Evolutionary conservation across 2,329 filamentous ascomycete genomes (phyloP).

Genomic region (Bimuria novae-zelandiae): DNA sequence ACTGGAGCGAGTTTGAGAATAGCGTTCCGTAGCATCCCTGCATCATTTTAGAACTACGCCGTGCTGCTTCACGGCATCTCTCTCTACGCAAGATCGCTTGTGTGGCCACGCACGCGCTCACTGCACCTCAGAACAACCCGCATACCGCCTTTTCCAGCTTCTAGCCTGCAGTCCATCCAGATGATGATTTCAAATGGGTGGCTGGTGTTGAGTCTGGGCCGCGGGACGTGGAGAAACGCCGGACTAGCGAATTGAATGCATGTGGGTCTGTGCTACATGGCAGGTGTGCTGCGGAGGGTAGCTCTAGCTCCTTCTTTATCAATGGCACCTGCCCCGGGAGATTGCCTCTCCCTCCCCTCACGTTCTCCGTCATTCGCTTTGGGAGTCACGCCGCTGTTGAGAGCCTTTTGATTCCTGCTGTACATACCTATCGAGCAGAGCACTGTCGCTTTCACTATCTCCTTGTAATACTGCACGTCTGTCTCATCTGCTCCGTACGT

Average conservation of each 20-base stretch:
- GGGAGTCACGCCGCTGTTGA: slow-evolving; percentile 11
- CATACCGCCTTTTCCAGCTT: not conserved
- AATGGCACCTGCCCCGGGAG: slow-evolving; percentile 11
- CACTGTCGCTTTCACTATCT: slow-evolving; percentile 23
- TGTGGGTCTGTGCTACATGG: slow-evolving; percentile 13
- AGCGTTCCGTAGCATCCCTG: slow-evolving; percentile 6
- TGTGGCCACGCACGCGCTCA: not conserved
- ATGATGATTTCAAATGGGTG: not conserved
- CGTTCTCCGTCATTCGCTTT: slow-evolving; percentile 38
- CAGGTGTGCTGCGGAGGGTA: slow-evolving; percentile 15
- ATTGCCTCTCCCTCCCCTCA: slow-evolving; percentile 14
- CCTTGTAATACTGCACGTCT: slow-evolving; percentile 21
- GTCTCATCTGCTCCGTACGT: slow-evolving; percentile 18
- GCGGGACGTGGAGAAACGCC: slow-evolving; percentile 3
- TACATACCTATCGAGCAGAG: not conserved
- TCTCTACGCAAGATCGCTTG: not conserved
- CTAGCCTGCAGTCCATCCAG: not conserved
- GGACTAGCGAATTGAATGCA: not conserved
- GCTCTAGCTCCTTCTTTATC: slow-evolving; percentile 36
- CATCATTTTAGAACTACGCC: not conserved
- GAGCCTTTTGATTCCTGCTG: not conserved
- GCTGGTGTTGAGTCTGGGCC: slow-evolving; percentile 3
- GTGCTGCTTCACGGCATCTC: not conserved
- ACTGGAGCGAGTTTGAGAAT: not conserved
- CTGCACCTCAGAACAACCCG: no score